phyloP scores from a whole-genome alignment of 352 stramenopile species.

The Phytophthora cajani region DNA sequence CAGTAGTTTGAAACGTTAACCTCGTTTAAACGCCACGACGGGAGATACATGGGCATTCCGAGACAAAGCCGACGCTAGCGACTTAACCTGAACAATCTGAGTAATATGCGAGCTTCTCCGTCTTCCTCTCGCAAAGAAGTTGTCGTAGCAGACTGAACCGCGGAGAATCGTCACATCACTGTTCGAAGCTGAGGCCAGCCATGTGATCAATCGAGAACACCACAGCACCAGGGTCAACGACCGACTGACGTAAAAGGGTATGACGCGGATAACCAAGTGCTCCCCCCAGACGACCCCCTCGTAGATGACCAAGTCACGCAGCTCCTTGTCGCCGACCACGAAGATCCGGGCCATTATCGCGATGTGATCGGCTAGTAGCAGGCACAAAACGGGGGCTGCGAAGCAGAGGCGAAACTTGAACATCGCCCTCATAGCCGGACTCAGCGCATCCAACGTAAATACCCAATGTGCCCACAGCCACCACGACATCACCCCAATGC shows the following conservation, averaged over 20 bases:
- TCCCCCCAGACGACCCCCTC: conserved; percentile 19
- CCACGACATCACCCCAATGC: conserved; percentile 22
- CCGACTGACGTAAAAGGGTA: conserved; percentile 27
- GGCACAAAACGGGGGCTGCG: conserved; percentile 4
- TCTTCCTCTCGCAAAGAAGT: conserved; percentile 30
- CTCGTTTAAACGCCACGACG: conserved; percentile 6
- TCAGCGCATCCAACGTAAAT: conserved; percentile 45
- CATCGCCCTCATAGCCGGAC: conserved; percentile 33
- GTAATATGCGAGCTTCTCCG: conserved; percentile 7
- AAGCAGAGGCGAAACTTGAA: conserved; percentile 18
- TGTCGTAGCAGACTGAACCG: conserved; percentile 40
- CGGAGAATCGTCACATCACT: conserved; percentile 33
- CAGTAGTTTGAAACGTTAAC: not conserved
- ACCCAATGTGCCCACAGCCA: conserved; percentile 46
- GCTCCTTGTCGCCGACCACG: not conserved
- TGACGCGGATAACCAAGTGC: conserved; percentile 13
- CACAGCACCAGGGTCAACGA: conserved; percentile 24
- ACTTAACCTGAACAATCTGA: conserved; percentile 11
- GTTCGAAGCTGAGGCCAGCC: conserved; percentile 15
- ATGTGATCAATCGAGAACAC: conserved; percentile 17
- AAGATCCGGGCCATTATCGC: conserved; percentile 20
- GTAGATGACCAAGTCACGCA: conserved; percentile 19
- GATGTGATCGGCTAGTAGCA: conserved; percentile 20
- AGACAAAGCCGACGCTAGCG: conserved; percentile 10
- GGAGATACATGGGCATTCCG: conserved; percentile 4